These are phyloP conservation scores for Sporothrix protearum DNA, from an alignment of 2,329 filamentous ascomycete species.

Conservation along the genomic window DNA sequence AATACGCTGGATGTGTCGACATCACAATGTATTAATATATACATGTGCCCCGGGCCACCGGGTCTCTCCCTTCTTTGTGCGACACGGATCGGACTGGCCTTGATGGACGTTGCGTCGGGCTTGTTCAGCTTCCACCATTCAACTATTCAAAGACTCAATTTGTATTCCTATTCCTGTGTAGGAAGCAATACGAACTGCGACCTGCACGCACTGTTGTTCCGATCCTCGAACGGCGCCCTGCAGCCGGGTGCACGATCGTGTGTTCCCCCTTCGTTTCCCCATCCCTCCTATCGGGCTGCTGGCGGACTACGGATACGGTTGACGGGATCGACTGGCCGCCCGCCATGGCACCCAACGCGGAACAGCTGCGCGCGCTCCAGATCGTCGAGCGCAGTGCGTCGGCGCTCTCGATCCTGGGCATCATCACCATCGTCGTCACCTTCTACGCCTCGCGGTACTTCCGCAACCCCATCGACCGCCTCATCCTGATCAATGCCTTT, in stretches of 20 bases:
- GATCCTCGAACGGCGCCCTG: not conserved
- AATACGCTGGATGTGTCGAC: not conserved
- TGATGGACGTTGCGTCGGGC: not conserved
- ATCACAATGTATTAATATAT: slow-evolving; percentile 19
- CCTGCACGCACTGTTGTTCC: not conserved
- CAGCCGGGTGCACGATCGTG: not conserved
- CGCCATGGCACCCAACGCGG: slow-evolving; percentile 29
- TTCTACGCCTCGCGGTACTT: slow-evolving; percentile 36
- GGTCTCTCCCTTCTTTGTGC: not conserved
- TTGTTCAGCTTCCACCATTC: not conserved
- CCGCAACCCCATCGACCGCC: slow-evolving; percentile 39
- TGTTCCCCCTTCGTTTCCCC: too few relatives aligned
- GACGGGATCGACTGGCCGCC: not conserved
- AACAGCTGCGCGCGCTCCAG: slow-evolving; percentile 32
- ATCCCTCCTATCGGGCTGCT: too few relatives aligned
- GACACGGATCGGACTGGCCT: not conserved
- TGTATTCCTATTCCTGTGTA: not conserved
- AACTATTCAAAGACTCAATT: not conserved
- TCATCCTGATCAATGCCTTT: slow-evolving; percentile 40
- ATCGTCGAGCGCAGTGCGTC: slow-evolving; percentile 36
- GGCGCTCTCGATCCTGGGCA: slow-evolving; percentile 35
- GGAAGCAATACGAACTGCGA: not conserved
- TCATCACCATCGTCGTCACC: slow-evolving; percentile 36
- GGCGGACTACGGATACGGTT: too few relatives aligned
- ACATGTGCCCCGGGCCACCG: not conserved